phyloP scores from a whole-genome alignment of 176 grass and related monocot species.

The Oryza rufipogon region DNA sequence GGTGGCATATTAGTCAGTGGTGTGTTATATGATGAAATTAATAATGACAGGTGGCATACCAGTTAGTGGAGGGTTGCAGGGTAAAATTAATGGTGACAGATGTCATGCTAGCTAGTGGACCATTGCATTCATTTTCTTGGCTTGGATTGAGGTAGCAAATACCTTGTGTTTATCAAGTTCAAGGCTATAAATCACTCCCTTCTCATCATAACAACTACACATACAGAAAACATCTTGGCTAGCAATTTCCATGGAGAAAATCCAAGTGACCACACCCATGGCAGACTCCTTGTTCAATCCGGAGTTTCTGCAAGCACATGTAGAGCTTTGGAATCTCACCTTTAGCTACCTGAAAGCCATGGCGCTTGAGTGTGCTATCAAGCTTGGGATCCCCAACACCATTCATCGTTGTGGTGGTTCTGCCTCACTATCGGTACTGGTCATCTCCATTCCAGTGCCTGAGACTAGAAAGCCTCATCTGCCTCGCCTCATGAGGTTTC shows the following conservation, averaged over 20 bases:
- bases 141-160: background rate
- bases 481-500: conserved; percentile 47
- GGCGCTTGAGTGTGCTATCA: background rate
- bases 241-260: background rate
- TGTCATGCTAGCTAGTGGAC: background rate
- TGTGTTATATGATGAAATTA: background rate
- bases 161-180: background rate
- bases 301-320: background rate
- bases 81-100: background rate
- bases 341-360: background rate
- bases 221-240: background rate
- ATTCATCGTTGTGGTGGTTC: background rate
- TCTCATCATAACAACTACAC: background rate
- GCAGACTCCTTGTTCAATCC: background rate
- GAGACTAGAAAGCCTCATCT: conserved; percentile 8
- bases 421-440: background rate
- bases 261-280: background rate
- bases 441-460: background rate
- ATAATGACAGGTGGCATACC: background rate
- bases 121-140: background rate
- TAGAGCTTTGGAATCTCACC: background rate
- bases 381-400: background rate
- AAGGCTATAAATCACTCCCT: background rate
- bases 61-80: background rate
- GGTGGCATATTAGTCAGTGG: background rate